phyloP scores from a whole-genome alignment of 768 basidiomycete species.

The Botryobasidium botryosum region DNA sequence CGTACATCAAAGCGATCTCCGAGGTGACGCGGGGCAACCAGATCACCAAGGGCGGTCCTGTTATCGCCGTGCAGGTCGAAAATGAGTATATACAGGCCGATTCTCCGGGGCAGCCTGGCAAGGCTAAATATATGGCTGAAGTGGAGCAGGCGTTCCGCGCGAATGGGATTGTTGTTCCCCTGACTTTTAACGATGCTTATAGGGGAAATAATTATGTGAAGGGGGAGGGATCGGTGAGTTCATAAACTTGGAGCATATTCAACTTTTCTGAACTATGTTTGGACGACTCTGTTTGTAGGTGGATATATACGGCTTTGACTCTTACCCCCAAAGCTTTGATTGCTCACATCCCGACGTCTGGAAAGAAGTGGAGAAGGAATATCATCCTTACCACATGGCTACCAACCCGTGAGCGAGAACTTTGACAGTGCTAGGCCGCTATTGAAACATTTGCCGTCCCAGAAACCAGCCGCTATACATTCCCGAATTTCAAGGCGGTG shows the following conservation, averaged over 20 bases:
- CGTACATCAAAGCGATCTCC: conserved; percentile 52
- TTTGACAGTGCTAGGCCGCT: too few relatives aligned
- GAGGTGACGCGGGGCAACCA: conserved; percentile 43
- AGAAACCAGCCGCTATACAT: conserved; percentile 51
- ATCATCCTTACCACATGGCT: conserved; percentile 43
- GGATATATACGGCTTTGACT: conserved; percentile 43
- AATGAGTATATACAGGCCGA: conserved; percentile 49
- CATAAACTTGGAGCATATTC: too few relatives aligned
- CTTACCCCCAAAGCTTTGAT: conserved; percentile 39
- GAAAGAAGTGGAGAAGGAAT: conserved; percentile 45
- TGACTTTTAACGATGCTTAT: conserved; percentile 60
- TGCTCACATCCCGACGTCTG: conserved; percentile 56
- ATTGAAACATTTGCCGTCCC: conserved; percentile 12
- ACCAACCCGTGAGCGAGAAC: conserved; percentile 13
- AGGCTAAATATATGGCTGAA: conserved; percentile 42
- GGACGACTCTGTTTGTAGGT: too few relatives aligned
- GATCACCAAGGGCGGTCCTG: conserved; percentile 53
- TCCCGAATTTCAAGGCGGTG: conserved; percentile 61
- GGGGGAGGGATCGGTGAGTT: conserved; percentile 63
- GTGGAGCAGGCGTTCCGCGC: conserved; percentile 38
- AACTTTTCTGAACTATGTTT: too few relatives aligned
- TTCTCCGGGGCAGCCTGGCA: conserved; percentile 21
- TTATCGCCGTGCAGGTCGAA: conserved; percentile 41
- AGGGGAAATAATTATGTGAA: conserved; percentile 44
- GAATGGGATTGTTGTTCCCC: conserved; percentile 44